A percentile compares a stretch with the other conserved stretches of the same genome.
Evolutionary conservation across 805 yeast species (phyloP).

Genomic region (Ogataea zsoltii): DNA sequence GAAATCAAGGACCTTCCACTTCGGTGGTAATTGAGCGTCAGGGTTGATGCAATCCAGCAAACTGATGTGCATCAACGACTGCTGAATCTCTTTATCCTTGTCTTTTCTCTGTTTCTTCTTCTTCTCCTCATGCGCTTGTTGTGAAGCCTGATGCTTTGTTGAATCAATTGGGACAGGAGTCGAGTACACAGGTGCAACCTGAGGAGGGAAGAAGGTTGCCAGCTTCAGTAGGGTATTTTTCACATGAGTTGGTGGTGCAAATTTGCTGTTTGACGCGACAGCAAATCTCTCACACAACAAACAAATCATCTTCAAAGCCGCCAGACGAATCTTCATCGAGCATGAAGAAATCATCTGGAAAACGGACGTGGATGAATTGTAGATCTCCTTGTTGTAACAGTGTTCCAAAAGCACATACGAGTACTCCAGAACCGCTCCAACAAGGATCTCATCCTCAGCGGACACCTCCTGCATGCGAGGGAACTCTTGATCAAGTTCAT

Average conservation of each 20-base stretch:
- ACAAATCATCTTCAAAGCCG: conserved; percentile 54
- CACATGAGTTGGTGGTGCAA: conserved; percentile 43
- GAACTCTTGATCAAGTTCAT: conserved; percentile 47
- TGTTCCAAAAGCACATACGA: conserved; percentile 64
- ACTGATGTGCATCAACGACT: conserved; percentile 26
- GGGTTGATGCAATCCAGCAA: conserved; percentile 33
- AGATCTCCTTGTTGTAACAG: conserved; percentile 66
- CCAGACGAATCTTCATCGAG: conserved; percentile 56
- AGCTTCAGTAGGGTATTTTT: conserved; percentile 52
- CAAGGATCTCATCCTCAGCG: conserved; percentile 45
- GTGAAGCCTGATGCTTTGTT: conserved; percentile 4
- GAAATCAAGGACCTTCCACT: conserved; percentile 58
- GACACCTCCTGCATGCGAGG: conserved; percentile 49
- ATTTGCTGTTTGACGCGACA: conserved; percentile 42
- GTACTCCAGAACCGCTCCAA: conserved; percentile 58
- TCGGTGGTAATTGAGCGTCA: conserved; percentile 44
- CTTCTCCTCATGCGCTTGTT: conserved; percentile 25
- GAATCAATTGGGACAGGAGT: conserved; percentile 17
- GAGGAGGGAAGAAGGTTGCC: conserved; percentile 42
- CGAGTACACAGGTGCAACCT: conserved; percentile 34
- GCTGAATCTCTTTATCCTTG: conserved; percentile 12
- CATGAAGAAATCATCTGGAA: conserved; percentile 58
- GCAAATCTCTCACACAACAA: conserved; percentile 62
- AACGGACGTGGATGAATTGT: conserved; percentile 64
- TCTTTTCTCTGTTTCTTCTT: conserved; percentile 22